A percentile compares a stretch with the other conserved stretches of the same genome.
Conservation (phyloP, 2,329 filamentous ascomycete genomes). For the Alternaria sp. region DNA sequence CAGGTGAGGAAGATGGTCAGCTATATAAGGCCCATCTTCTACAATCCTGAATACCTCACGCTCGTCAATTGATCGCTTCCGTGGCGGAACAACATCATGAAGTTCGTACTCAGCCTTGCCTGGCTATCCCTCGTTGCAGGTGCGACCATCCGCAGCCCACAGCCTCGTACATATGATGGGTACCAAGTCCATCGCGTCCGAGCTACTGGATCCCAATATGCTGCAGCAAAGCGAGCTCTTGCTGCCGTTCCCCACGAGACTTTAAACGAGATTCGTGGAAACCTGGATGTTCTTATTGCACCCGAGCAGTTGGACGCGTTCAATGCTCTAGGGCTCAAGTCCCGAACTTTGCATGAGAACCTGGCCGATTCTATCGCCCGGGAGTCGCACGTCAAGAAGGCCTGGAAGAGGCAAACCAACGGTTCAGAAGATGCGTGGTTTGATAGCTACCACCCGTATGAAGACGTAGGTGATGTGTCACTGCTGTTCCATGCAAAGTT, state of each 20-base stretch:
- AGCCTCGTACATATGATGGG: constrained; percentile 46
- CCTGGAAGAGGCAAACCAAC: constrained; percentile 31
- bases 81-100: constrained; percentile 17
- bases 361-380: constrained; percentile 53
- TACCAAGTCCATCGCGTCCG: constrained; percentile 51
- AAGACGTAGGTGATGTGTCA: constrained; percentile 20
- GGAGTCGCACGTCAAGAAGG: constrained; percentile 53
- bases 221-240: constrained; percentile 44
- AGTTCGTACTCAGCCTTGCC: constrained; percentile 17
- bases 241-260: constrained; percentile 44
- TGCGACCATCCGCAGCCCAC: constrained; percentile 32
- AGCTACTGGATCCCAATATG: constrained; percentile 38
- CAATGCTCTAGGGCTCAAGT: constrained; percentile 45
- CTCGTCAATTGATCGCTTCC: neutral
- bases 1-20: neutral
- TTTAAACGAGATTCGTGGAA: constrained; percentile 44
- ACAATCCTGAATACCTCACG: neutral
- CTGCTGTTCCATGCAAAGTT: neutral
- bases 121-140: constrained; percentile 23
- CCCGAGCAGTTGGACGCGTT: constrained; percentile 49
- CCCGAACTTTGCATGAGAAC: constrained; percentile 52
- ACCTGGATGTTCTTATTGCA: constrained; percentile 54
- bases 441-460: constrained; percentile 42
- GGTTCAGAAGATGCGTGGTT: constrained; percentile 33
- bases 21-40: constrained; percentile 4